Evolutionary conservation across 306 rosid genomes (phyloP), one percentile per base, ranked within the genome.

Genomic region (Phaseolus lunatus): DNA sequence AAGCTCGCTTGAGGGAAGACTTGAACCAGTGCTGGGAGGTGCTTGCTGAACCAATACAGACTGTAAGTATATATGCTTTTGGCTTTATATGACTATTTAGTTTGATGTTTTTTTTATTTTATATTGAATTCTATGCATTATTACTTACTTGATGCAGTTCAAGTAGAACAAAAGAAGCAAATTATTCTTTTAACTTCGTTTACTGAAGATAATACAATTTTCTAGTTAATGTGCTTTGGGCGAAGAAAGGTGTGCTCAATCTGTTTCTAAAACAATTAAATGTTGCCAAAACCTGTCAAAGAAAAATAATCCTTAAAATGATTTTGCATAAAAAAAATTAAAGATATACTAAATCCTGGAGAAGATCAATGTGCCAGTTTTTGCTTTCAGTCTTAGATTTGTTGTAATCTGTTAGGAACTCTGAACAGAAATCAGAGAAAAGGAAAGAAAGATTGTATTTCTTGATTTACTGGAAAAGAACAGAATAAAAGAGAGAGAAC

Each of bases 21-120:
- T 85, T 95, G 91, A 80, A 90, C 82, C 84, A 81, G 35, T 87
- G 95, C 73, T 95, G 98, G 98, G 98, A 95, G 86, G 91, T 95
- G 73, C 98, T 95, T 39, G 98, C 96, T 9, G 99, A 92, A 82
- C 96, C 99, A 61, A 95, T 95, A 72, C 99, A 95, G 72, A 95
- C 97, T 0, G 99, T 92, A 85, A 26, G 92, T 78, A 72, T 61
- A 72, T 61, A 69, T 78, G 72, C 74, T 45, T 73, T 56, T 75
- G 23, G 29, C 20, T 79, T 65, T 66, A 15, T n/a, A 3, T 70
- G 2, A 23, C 15, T 81, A 68, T 61, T 57, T 65, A 20, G 44
- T 77, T 47, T 62, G 29, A 54, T 56, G 13, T 52, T 67, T 52
- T 67, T 20, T 66, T 14, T 6, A 22, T 19, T 66, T 80, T 67